Evolutionary conservation across 352 stramenopile species (phyloP).

Genomic region (Lagenidium sp.): DNA sequence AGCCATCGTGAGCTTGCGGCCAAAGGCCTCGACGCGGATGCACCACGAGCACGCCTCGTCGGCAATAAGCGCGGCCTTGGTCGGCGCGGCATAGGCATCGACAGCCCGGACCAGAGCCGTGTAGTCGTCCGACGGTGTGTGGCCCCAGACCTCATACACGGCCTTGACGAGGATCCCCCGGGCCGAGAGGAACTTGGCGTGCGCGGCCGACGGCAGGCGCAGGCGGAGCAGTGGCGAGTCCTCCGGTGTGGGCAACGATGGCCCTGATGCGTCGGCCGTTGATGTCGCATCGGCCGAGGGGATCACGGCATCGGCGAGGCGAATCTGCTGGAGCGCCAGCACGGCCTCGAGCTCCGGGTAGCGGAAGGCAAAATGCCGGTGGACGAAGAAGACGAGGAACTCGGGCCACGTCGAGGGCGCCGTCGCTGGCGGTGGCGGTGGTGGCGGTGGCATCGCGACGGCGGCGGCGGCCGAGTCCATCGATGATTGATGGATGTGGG

Average conservation of each 20-base stretch:
- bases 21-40: constrained; percentile 71
- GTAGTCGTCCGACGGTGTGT: constrained; percentile 25
- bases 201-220: constrained; percentile 34
- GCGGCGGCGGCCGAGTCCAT: too few relatives aligned
- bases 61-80: constrained; percentile 37
- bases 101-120: constrained; percentile 38
- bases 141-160: constrained; percentile 74
- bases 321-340: constrained; percentile 47
- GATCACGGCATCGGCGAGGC: constrained; percentile 18
- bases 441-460: too few relatives aligned
- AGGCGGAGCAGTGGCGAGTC: constrained; percentile 57
- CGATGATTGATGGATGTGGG: too few relatives aligned
- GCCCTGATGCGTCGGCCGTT: too few relatives aligned
- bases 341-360: constrained; percentile 76
- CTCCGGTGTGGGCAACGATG: constrained; percentile 36
- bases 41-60: constrained; percentile 51
- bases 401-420: constrained; percentile 18
- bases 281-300: constrained; percentile 14
- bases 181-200: constrained; percentile 72
- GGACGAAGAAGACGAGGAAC: constrained; percentile 79
- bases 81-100: constrained; percentile 15
- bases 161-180: constrained; percentile 77
- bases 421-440: too few relatives aligned
- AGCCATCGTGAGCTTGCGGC: constrained; percentile 69
- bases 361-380: constrained; percentile 76